Conservation (phyloP, 805 yeast genomes). For the Schwanniomyces vanrijiae region DNA sequence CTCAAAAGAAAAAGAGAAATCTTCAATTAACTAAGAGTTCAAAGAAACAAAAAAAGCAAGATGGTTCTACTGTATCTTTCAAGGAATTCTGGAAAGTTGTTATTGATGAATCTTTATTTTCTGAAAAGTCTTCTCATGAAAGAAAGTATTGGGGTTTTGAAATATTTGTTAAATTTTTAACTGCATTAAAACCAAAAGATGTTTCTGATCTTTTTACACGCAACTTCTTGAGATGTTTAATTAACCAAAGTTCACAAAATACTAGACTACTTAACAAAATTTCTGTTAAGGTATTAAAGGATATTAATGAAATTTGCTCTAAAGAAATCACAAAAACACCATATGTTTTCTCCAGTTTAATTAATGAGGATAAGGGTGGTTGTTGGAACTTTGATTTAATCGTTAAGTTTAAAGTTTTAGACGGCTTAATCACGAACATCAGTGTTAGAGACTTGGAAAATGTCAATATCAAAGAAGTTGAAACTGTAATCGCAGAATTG, state of each 20-base stretch:
- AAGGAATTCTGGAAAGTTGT: conserved; percentile 76
- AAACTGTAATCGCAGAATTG: conserved; percentile 17
- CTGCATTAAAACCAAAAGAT: conserved; percentile 13
- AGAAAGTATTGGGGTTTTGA: conserved; percentile 86
- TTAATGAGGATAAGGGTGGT: conserved; percentile 42
- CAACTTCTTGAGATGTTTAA: conserved; percentile 68
- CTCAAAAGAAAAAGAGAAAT: conserved; percentile 17
- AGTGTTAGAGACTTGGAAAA: conserved; percentile 17
- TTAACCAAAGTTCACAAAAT: conserved; percentile 70
- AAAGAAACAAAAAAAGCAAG: conserved; percentile 14
- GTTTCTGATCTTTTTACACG: conserved; percentile 48
- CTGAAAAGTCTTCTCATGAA: conserved; percentile 77
- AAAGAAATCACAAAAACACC: conserved; percentile 41
- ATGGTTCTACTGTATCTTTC: conserved; percentile 22
- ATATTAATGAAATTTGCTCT: conserved; percentile 40
- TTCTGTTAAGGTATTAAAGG: conserved; percentile 51
- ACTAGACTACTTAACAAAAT: conserved; percentile 67
- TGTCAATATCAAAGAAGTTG: conserved; percentile 10
- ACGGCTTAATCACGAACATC: conserved; percentile 29
- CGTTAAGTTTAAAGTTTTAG: conserved; percentile 70
- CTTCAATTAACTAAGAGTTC: conserved; percentile 24
- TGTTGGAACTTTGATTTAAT: conserved; percentile 72
- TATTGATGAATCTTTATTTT: conserved; percentile 78
- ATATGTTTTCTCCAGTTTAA: conserved; percentile 22
- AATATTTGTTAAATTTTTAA: conserved; percentile 54